These are phyloP conservation scores for Hanseniaspora gamundiae DNA, from an alignment of 1,139 yeast genomes.

Conservation along the genomic window DNA sequence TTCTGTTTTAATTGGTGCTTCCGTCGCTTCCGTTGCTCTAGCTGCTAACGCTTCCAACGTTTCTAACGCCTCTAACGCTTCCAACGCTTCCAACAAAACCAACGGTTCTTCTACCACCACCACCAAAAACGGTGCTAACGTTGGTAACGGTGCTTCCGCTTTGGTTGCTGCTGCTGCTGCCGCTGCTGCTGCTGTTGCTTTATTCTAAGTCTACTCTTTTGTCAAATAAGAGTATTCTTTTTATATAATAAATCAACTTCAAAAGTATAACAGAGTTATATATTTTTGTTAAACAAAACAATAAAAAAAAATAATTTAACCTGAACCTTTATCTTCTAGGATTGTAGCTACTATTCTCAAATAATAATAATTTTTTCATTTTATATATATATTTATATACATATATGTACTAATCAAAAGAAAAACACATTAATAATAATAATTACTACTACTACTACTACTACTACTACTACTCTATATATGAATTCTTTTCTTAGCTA, in stretches of 20 bases:
- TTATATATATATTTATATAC: too few relatives aligned
- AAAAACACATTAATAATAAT: too few relatives aligned
- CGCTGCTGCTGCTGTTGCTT: constrained; percentile 52
- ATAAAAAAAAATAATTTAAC: too few relatives aligned
- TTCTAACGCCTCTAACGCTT: constrained; percentile 9
- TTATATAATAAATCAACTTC: too few relatives aligned
- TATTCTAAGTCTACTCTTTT: too few relatives aligned
- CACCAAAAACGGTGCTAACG: constrained; percentile 1
- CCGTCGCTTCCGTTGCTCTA: constrained; percentile 37
- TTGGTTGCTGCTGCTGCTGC: constrained; percentile 51
- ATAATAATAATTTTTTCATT: background rate
- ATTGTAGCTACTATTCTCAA: background rate
- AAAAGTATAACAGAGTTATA: too few relatives aligned
- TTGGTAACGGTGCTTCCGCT: constrained; percentile 30
- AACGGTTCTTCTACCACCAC: constrained; percentile 7
- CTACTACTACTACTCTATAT: too few relatives aligned
- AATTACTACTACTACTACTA: too few relatives aligned
- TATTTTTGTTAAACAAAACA: too few relatives aligned
- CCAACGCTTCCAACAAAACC: constrained; percentile 30
- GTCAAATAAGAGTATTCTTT: too few relatives aligned
- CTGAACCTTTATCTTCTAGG: background rate
- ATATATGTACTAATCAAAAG: background rate
- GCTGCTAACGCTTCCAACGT: constrained; percentile 28
- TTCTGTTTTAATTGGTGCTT: constrained; percentile 32
- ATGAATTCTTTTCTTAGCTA: too few relatives aligned